phyloP scores from a whole-genome alignment of 371 early-diverging fungal genomes.

The Chytridiales sp. region DNA sequence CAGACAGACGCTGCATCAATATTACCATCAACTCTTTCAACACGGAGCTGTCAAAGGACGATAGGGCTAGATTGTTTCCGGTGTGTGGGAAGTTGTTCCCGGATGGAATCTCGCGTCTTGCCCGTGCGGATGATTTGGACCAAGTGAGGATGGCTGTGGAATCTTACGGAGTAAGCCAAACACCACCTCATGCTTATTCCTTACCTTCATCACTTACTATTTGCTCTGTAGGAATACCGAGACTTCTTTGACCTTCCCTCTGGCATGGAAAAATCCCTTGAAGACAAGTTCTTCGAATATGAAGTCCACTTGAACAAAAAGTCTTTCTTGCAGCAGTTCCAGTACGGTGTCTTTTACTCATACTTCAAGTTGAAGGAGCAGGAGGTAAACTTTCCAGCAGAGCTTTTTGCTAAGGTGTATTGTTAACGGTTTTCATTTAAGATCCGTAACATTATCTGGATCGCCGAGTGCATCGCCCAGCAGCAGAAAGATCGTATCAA shows the following conservation, averaged over 20 bases:
- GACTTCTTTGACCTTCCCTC: slow-evolving; percentile 48
- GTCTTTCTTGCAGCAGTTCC: slow-evolving; percentile 95
- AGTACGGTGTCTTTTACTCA: slow-evolving; percentile 94
- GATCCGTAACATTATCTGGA: slow-evolving; percentile 98
- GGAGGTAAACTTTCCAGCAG: slow-evolving; percentile 53
- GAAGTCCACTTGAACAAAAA: slow-evolving; percentile 92
- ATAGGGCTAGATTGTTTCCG: slow-evolving; percentile 90
- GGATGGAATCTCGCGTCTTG: slow-evolving; percentile 82
- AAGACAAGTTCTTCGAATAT: slow-evolving; percentile 92
- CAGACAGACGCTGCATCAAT: slow-evolving; percentile 95
- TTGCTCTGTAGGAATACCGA: slow-evolving; percentile 66
- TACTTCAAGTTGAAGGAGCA: slow-evolving; percentile 98
- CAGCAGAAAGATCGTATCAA: slow-evolving; percentile 92
- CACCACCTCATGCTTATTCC: not conserved
- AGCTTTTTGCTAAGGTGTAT: not conserved
- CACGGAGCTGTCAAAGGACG: slow-evolving; percentile 95
- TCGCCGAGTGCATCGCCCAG: slow-evolving; percentile 98
- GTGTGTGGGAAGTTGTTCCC: slow-evolving; percentile 88
- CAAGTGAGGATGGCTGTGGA: slow-evolving; percentile 87
- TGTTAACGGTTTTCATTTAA: not conserved
- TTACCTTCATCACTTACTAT: not conserved
- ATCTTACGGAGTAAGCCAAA: slow-evolving; percentile 63
- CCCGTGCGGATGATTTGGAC: slow-evolving; percentile 88
- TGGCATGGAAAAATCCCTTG: slow-evolving; percentile 64
- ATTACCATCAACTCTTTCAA: slow-evolving; percentile 98